phyloP scores from a whole-genome alignment of 176 grass and related monocot genomes.

The Lolium rigidum region DNA sequence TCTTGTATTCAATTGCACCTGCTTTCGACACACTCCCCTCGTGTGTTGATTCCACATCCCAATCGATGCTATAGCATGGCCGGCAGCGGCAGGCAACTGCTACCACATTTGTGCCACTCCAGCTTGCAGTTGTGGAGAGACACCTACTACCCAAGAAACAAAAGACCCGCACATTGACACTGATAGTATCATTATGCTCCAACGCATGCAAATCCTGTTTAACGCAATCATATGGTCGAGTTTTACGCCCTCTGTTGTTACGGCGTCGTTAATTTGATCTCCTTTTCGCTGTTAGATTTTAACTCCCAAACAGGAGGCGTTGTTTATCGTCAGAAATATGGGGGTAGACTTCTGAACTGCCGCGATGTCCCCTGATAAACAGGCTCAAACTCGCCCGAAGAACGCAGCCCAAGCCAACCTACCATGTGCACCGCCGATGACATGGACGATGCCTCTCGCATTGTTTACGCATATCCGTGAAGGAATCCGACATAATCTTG shows the following conservation, averaged over 20 bases:
- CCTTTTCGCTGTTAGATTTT: neutral
- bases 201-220: slow-evolving; percentile 51
- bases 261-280: too few species aligned
- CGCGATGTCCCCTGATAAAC: slow-evolving; percentile 10
- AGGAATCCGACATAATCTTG: slow-evolving; percentile 49
- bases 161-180: neutral
- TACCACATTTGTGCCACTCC: neutral
- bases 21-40: slow-evolving; percentile 19
- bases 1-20: slow-evolving; percentile 48
- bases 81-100: neutral
- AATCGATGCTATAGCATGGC: slow-evolving; percentile 16
- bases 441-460: neutral
- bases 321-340: neutral
- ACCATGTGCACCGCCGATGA: neutral
- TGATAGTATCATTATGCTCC: slow-evolving; percentile 26
- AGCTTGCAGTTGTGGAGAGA: neutral
- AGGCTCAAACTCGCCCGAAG: neutral
- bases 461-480: slow-evolving; percentile 35
- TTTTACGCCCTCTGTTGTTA: neutral
- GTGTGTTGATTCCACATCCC: slow-evolving; percentile 44
- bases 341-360: neutral
- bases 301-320: neutral
- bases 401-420: neutral
- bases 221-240: slow-evolving; percentile 43
- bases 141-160: neutral